Evolutionary conservation across 805 yeast genomes (phyloP).

Genomic region (Sugiyamaella valdiviana): DNA sequence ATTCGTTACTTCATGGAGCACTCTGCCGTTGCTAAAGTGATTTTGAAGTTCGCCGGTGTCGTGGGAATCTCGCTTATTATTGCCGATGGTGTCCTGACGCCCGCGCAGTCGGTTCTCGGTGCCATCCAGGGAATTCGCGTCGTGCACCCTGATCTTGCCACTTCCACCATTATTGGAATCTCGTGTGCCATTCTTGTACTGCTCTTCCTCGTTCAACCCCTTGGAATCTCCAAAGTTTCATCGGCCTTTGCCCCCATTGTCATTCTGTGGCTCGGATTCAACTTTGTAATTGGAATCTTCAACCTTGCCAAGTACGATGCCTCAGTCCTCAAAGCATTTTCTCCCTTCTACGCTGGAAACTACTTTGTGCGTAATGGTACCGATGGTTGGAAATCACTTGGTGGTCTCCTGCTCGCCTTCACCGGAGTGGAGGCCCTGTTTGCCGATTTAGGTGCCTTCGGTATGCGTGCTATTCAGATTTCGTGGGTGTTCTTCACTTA

Average conservation of each 20-base stretch:
- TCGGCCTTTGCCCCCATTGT: conserved; percentile 50
- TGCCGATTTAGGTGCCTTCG: conserved; percentile 56
- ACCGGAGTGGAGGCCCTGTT: conserved; percentile 63
- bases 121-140: conserved; percentile 53
- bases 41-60: conserved; percentile 36
- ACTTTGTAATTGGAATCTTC: conserved; percentile 42
- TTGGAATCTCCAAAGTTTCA: conserved; percentile 47
- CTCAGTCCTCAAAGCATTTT: conserved; percentile 41
- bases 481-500: conserved; percentile 44
- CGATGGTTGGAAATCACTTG: conserved; percentile 35
- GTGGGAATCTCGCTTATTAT: conserved; percentile 52
- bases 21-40: conserved; percentile 34
- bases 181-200: conserved; percentile 43
- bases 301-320: conserved; percentile 40
- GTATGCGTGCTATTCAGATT: conserved; percentile 44
- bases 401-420: conserved; percentile 48
- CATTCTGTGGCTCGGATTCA: conserved; percentile 44
- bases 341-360: conserved; percentile 48
- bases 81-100: conserved; percentile 57
- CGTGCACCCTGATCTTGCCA: conserved; percentile 41
- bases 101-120: conserved; percentile 55
- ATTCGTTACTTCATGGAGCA: conserved; percentile 19
- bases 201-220: conserved; percentile 43
- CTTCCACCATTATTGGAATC: conserved; percentile 40
- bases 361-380: conserved; percentile 36